phyloP scores from a whole-genome alignment of 2,329 filamentous ascomycete species.

The Nothomitra cinnamomea region DNA sequence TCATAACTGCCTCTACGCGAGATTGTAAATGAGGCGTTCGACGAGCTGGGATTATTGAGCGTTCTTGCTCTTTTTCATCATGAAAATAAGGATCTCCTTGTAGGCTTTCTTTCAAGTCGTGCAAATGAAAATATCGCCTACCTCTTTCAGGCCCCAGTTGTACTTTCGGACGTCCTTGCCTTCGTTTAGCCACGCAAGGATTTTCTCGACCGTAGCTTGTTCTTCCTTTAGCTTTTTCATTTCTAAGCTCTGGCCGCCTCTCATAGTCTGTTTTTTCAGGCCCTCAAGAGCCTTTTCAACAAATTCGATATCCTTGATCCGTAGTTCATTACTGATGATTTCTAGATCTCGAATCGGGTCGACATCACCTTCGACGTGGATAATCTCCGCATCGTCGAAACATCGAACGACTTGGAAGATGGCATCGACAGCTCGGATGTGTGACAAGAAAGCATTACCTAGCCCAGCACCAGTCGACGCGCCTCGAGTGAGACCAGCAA shows the following conservation, averaged over 20 bases:
- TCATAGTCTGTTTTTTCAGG: constrained; percentile 82
- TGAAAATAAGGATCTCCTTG: constrained; percentile 16
- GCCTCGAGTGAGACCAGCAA: constrained; percentile 87
- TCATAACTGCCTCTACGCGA: constrained; percentile 71
- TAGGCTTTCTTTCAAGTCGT: constrained; percentile 10
- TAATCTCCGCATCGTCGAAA: constrained; percentile 98
- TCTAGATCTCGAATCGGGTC: constrained; percentile 85
- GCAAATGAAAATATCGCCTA: constrained; percentile 33
- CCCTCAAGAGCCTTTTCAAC: constrained; percentile 86
- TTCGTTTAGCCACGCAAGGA: constrained; percentile 64
- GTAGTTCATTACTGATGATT: constrained; percentile 92
- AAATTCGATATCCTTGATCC: constrained; percentile 98
- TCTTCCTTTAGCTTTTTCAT: constrained; percentile 96
- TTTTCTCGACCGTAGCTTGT: constrained; percentile 81
- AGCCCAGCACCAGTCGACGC: constrained; percentile 95
- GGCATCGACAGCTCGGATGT: constrained; percentile 94
- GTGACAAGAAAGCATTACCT: constrained; percentile 93
- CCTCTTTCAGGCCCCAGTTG: constrained; percentile 85
- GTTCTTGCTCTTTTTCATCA: constrained; percentile 97
- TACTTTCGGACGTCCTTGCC: constrained; percentile 91
- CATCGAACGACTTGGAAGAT: constrained; percentile 95
- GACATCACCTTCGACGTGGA: constrained; percentile 97
- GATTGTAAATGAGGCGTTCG: constrained; percentile 60
- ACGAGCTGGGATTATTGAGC: constrained; percentile 99
- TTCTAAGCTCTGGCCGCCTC: constrained; percentile 89